Percentiles rank a stretch among this genome's conserved stretches.
Conservation (phyloP, 1,284 basidiomycete species). For the Boletus semigastroideus region DNA sequence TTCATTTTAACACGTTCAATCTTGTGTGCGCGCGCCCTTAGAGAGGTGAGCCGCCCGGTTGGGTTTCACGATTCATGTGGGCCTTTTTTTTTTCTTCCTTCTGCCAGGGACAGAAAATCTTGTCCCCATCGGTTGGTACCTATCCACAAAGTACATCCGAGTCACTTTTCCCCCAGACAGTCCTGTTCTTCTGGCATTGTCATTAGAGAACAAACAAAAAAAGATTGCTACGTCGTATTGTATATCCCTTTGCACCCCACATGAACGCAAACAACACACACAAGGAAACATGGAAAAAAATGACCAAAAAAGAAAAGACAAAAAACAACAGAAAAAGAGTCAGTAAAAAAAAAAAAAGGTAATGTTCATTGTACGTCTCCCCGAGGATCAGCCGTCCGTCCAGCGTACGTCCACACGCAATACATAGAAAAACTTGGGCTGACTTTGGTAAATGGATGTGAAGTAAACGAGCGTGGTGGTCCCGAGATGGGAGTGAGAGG, state of each 20-base stretch:
- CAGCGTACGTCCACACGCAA: slow-evolving; percentile 29
- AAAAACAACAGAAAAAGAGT: slow-evolving; percentile 13
- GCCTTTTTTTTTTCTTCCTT: too few relatives aligned
- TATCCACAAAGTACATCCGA: neutral
- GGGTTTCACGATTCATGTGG: neutral
- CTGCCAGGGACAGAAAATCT: too few relatives aligned
- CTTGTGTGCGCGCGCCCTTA: too few relatives aligned
- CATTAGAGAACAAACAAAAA: slow-evolving; percentile 25
- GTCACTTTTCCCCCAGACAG: slow-evolving; percentile 21
- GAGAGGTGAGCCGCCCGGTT: neutral
- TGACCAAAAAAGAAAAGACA: slow-evolving; percentile 8
- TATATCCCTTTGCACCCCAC: slow-evolving; percentile 22
- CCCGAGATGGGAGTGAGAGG: slow-evolving; percentile 7
- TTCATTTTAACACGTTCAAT: too few relatives aligned
- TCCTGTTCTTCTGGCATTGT: slow-evolving; percentile 8
- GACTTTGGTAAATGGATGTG: slow-evolving; percentile 9
- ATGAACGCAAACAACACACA: slow-evolving; percentile 9
- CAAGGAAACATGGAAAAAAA: neutral
- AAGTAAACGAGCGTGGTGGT: slow-evolving; percentile 22
- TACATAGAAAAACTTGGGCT: slow-evolving; percentile 19
- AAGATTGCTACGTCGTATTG: slow-evolving; percentile 24
- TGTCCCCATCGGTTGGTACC: too few relatives aligned
- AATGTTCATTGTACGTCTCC: slow-evolving; percentile 26
- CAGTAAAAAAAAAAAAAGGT: slow-evolving; percentile 1
- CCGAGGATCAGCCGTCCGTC: slow-evolving; percentile 19